phyloP scores from a whole-genome alignment of 164 flowering plant species.

The Amborella trichopoda region DNA sequence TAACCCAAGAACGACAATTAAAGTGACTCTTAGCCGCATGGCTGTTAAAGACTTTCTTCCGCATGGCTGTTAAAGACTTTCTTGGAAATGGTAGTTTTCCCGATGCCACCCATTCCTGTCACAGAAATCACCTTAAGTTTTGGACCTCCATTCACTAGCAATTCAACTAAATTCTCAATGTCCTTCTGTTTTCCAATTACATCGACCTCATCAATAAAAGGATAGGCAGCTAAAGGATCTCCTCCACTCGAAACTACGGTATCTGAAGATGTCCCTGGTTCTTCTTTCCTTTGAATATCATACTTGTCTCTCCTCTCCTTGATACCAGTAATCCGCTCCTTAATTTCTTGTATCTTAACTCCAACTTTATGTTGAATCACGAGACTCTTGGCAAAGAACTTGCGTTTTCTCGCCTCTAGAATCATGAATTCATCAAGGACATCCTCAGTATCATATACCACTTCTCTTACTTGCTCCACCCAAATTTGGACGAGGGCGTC shows the following conservation, averaged over 20 bases:
- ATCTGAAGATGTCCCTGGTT: too few relatives aligned
- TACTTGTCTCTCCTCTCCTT: not conserved
- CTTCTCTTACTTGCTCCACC: constrained; percentile 2
- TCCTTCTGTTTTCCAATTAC: constrained; percentile 43
- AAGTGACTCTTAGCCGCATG: constrained; percentile 7
- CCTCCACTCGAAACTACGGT: not conserved
- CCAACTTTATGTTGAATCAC: constrained; percentile 14
- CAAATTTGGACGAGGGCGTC: not conserved
- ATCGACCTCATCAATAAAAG: constrained; percentile 27
- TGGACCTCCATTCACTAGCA: constrained; percentile 20
- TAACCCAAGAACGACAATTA: constrained; percentile 12
- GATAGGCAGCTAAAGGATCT: constrained; percentile 20
- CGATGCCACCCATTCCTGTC: constrained; percentile 12
- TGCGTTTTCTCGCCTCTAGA: not conserved
- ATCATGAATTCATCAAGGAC: constrained; percentile 5
- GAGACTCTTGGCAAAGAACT: constrained; percentile 15
- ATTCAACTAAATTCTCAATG: constrained; percentile 23
- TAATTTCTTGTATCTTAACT: constrained; percentile 27
- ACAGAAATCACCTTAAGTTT: not conserved
- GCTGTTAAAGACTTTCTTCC: too few relatives aligned
- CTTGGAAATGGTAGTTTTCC: constrained; percentile 12
- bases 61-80: constrained; percentile 3
- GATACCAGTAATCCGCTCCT: constrained; percentile 15
- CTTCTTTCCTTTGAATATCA: constrained; percentile 6
- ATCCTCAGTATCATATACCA: constrained; percentile 8